phyloP scores from a whole-genome alignment of 306 rosid species.

The Ormosia semicastrata region DNA sequence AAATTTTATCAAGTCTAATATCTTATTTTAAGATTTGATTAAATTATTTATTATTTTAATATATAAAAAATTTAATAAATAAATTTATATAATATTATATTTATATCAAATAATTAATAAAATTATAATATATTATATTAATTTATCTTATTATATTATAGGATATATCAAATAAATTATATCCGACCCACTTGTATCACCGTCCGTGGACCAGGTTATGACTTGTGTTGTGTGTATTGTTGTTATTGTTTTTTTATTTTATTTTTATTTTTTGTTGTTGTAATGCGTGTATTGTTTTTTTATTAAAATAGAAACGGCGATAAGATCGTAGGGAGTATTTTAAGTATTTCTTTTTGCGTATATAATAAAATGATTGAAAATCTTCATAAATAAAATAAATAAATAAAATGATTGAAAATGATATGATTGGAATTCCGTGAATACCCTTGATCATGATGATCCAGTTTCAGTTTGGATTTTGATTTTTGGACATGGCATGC shows the following conservation, averaged over 20 bases:
- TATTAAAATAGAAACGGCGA: background rate
- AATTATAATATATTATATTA: too few relatives aligned
- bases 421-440: background rate
- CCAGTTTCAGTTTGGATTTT: constrained; percentile 2
- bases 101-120: too few relatives aligned
- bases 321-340: background rate
- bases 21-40: too few relatives aligned
- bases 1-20: too few relatives aligned
- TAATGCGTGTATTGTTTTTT: background rate
- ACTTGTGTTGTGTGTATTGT: background rate
- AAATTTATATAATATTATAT: too few relatives aligned
- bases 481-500: constrained; percentile 45
- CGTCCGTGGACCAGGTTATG: background rate
- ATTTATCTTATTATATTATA: too few relatives aligned
- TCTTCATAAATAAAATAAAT: background rate
- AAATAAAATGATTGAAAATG: background rate
- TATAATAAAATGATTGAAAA: background rate
- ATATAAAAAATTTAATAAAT: too few relatives aligned
- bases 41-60: too few relatives aligned
- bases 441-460: constrained; percentile 29
- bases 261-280: background rate
- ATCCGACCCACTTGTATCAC: background rate
- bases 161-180: background rate
- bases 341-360: background rate
- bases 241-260: too few relatives aligned